A percentile compares a stretch with the other conserved stretches of the same genome.
Evolutionary conservation across 148 eudicot species (phyloP).

Genomic region (Fagopyrum esculentum): DNA sequence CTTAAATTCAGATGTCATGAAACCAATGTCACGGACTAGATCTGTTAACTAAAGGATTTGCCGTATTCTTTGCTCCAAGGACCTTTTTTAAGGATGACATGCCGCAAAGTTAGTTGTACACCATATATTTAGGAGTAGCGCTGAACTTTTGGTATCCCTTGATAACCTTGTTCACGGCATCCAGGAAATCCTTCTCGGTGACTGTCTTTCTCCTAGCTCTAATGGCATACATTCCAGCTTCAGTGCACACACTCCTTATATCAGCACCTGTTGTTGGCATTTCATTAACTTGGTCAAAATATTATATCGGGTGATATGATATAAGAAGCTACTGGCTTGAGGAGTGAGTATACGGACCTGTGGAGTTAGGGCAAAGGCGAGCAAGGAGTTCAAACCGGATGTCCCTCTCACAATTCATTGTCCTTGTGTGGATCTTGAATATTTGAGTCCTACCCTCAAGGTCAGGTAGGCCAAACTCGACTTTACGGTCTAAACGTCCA

Average conservation of each 20-base stretch:
- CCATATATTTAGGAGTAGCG: slow-evolving; percentile 95
- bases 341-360: slow-evolving; percentile 35
- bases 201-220: slow-evolving; percentile 89
- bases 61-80: background rate
- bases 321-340: background rate
- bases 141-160: slow-evolving; percentile 98
- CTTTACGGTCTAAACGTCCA: slow-evolving; percentile 82
- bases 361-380: slow-evolving; percentile 93
- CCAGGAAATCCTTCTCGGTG: slow-evolving; percentile 89
- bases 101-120: slow-evolving; percentile 50
- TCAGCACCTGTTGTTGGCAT: slow-evolving; percentile 59
- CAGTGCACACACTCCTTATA: slow-evolving; percentile 93
- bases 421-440: slow-evolving; percentile 84
- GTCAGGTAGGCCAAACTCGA: slow-evolving; percentile 93
- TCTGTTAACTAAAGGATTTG: no score
- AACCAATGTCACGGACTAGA: background rate
- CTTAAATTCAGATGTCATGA: background rate
- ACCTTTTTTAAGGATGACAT: background rate
- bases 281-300: background rate
- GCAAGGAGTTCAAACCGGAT: slow-evolving; percentile 91
- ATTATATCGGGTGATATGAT: background rate
- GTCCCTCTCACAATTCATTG: slow-evolving; percentile 94
- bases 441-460: slow-evolving; percentile 83
- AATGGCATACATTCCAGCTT: slow-evolving; percentile 94
- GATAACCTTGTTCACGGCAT: slow-evolving; percentile 95